Conservation (phyloP, 306 rosid genomes). For the Lablab purpureus region DNA sequence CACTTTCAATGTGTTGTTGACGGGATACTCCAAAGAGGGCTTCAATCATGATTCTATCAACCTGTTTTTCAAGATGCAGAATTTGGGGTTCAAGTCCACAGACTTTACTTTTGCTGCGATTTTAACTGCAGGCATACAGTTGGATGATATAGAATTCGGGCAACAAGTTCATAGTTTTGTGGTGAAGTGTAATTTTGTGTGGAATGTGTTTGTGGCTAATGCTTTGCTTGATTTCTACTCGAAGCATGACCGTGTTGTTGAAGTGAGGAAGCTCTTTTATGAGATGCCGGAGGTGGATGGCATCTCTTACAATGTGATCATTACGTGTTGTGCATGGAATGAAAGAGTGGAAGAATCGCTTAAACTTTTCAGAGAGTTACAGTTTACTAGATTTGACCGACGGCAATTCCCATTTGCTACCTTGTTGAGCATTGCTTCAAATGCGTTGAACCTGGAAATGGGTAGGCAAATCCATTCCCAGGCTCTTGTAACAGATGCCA, state of each 20-base stretch:
- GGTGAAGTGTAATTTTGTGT: conserved; percentile 68
- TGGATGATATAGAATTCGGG: conserved; percentile 69
- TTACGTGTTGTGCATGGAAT: conserved; percentile 69
- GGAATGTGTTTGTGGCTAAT: conserved; percentile 90
- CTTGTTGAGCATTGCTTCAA: conserved; percentile 81
- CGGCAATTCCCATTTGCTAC: conserved; percentile 83
- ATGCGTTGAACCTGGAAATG: conserved; percentile 62
- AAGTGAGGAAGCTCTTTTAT: conserved; percentile 63
- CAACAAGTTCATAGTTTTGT: conserved; percentile 73
- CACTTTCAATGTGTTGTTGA: conserved; percentile 78
- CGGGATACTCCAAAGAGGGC: conserved; percentile 78
- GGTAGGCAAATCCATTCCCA: conserved; percentile 89
- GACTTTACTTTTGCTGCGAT: conserved; percentile 89
- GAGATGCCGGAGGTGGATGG: conserved; percentile 92
- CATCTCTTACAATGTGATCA: conserved; percentile 76
- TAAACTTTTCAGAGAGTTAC: conserved; percentile 65
- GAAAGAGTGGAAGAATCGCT: conserved; percentile 60
- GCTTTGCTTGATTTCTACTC: conserved; percentile 91
- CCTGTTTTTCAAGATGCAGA: conserved; percentile 73
- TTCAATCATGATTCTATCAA: conserved; percentile 65
- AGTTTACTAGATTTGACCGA: conserved; percentile 63
- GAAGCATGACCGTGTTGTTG: conserved; percentile 65
- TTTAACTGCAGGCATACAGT: conserved; percentile 66
- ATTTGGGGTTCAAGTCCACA: conserved; percentile 62
- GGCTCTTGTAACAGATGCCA: conserved; percentile 59